These are phyloP conservation scores for Apophysomyces ossiformis DNA, from an alignment of 371 early-diverging fungal species.

Conservation along the genomic window DNA sequence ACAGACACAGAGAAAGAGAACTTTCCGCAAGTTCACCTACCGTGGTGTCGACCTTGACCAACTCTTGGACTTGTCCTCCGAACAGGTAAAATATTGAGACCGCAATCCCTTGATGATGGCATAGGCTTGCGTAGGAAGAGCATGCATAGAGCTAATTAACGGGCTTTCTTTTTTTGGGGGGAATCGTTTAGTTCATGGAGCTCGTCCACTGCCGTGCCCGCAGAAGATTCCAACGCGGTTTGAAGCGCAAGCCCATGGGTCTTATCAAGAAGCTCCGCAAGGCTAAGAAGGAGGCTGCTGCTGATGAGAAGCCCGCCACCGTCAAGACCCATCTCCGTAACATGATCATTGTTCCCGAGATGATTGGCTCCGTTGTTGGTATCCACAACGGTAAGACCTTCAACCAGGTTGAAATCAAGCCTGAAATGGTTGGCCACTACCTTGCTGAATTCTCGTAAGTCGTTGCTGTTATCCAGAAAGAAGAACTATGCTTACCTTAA, in stretches of 20 bases:
- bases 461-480: not conserved
- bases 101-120: not conserved
- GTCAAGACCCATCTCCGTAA: slow-evolving; percentile 98
- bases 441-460: slow-evolving; percentile 80
- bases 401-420: slow-evolving; percentile 98
- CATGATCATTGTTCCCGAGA: slow-evolving; percentile 98
- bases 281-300: slow-evolving; percentile 90
- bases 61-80: slow-evolving; percentile 93
- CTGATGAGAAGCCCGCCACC: slow-evolving; percentile 89
- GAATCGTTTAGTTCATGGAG: slow-evolving; percentile 71
- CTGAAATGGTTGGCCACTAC: slow-evolving; percentile 98
- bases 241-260: slow-evolving; percentile 97
- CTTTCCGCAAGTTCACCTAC: slow-evolving; percentile 99
- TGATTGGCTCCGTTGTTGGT: slow-evolving; percentile 96
- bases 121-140: not conserved
- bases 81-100: slow-evolving; percentile 59
- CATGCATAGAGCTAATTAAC: not conserved
- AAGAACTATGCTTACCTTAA: not conserved
- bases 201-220: slow-evolving; percentile 96
- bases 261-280: slow-evolving; percentile 95
- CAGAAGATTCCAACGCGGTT: slow-evolving; percentile 96
- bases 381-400: slow-evolving; percentile 99
- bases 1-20: slow-evolving; percentile 82
- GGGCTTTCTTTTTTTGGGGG: not conserved
- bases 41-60: slow-evolving; percentile 94